phyloP scores from a whole-genome alignment of 768 basidiomycete species.

The Dendrothele bispora region DNA sequence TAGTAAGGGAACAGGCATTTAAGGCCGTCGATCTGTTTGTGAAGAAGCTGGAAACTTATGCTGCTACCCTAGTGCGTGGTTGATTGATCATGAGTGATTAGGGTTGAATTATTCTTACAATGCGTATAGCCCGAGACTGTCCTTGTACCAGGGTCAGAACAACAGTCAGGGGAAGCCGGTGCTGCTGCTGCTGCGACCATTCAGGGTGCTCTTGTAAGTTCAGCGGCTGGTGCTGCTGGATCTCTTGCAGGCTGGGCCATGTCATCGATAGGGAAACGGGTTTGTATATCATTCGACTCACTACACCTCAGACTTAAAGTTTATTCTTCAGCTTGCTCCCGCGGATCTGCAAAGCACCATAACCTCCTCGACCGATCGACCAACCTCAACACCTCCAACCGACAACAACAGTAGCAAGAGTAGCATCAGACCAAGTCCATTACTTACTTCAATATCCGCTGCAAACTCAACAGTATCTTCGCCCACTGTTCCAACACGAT shows the following conservation, averaged over 20 bases:
- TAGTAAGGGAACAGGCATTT: constrained; percentile 95
- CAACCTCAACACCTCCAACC: constrained; percentile 43
- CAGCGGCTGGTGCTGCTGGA: constrained; percentile 88
- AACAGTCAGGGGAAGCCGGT: too few species aligned
- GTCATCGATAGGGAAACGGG: constrained; percentile 83
- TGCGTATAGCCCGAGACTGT: constrained; percentile 56
- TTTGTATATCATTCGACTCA: constrained; percentile 22
- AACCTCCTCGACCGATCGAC: constrained; percentile 37
- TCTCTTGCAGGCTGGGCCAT: constrained; percentile 97
- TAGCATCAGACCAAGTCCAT: constrained; percentile 10
- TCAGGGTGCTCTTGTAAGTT: constrained; percentile 64
- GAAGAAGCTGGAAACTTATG: constrained; percentile 78
- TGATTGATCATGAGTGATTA: too few species aligned
- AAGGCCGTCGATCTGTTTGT: constrained; percentile 88
- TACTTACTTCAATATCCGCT: constrained; percentile 13
- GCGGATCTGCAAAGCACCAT: constrained; percentile 76
- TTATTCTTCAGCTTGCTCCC: constrained; percentile 54
- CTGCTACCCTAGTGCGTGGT: constrained; percentile 71
- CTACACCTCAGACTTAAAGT: neutral
- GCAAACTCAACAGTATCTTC: constrained; percentile 22
- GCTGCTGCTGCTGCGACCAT: constrained; percentile 31
- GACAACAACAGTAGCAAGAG: constrained; percentile 7
- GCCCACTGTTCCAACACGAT: constrained; percentile 13
- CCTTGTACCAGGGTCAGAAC: too few species aligned
- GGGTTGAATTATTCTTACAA: neutral